These are phyloP conservation scores for Cercophora samala DNA, from an alignment of 495 filamentous ascomycete species.

Conservation along the genomic window DNA sequence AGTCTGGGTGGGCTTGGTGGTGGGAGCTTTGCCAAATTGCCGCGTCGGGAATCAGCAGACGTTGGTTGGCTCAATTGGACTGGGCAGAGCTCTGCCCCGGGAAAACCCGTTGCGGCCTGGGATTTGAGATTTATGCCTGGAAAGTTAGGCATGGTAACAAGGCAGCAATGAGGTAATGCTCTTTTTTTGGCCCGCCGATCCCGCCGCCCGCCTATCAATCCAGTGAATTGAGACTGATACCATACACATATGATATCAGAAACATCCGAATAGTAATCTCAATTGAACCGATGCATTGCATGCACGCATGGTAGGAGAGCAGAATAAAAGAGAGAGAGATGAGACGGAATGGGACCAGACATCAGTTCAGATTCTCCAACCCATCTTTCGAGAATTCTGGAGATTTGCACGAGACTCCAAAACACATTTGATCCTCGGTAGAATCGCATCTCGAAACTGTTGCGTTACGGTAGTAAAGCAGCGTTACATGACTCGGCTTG, in stretches of 20 bases:
- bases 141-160: not conserved
- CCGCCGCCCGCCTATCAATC: not conserved
- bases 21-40: constrained; percentile 27
- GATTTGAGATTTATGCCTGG: constrained; percentile 12
- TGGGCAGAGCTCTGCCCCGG: constrained; percentile 17
- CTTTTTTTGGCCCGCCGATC: not conserved
- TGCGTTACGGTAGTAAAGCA: not conserved
- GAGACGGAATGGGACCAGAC: constrained; percentile 1
- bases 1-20: constrained; percentile 1
- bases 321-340: not conserved
- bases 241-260: no score
- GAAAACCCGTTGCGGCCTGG: constrained; percentile 19
- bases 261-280: not conserved
- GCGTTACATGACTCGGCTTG: constrained; percentile 9
- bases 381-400: constrained; percentile 8
- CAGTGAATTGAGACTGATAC: not conserved
- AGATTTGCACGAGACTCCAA: not conserved
- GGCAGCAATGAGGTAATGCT: constrained; percentile 3
- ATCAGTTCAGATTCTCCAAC: not conserved
- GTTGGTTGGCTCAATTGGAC: constrained; percentile 1
- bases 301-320: not conserved
- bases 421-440: constrained; percentile 4
- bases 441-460: not conserved
- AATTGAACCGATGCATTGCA: not conserved
- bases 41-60: constrained; percentile 20